phyloP scores from a whole-genome alignment of 2,329 filamentous ascomycete species.

The Aspergillus pseudoviridinutans region DNA sequence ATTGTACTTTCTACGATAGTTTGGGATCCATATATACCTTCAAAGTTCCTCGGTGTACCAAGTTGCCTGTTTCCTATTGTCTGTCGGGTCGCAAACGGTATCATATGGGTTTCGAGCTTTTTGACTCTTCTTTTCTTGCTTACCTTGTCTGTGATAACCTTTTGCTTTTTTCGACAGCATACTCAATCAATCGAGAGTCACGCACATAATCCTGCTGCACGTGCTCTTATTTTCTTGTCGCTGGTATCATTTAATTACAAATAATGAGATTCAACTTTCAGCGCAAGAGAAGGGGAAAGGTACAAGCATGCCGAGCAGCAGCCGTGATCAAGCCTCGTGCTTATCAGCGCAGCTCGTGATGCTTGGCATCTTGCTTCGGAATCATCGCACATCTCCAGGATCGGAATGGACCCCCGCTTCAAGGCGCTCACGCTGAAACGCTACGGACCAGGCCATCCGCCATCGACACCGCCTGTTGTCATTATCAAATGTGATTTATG shows the following conservation, averaged over 20 bases:
- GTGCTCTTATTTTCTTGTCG: not conserved
- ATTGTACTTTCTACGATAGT: conserved; percentile 6
- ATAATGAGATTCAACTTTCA: not conserved
- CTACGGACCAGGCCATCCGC: not conserved
- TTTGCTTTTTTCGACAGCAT: conserved; percentile 8
- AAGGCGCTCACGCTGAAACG: not conserved
- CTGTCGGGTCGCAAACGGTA: conserved; percentile 13
- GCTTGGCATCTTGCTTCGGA: conserved; percentile 6
- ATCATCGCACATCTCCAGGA: not conserved
- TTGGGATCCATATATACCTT: conserved; percentile 13
- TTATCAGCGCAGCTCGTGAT: conserved; percentile 9
- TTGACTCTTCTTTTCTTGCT: conserved; percentile 8
- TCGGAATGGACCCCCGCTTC: not conserved
- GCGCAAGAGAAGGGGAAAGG: too few species aligned
- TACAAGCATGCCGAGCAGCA: not conserved
- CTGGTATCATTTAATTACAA: not conserved
- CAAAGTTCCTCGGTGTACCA: conserved; percentile 13
- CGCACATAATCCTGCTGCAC: conserved; percentile 14
- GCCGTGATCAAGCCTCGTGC: conserved; percentile 5
- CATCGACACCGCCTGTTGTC: not conserved
- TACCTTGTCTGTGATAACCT: conserved; percentile 4
- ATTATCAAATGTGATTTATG: not conserved
- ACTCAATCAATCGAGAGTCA: conserved; percentile 16
- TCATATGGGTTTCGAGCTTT: conserved; percentile 1
- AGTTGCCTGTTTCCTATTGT: conserved; percentile 8